Evolutionary conservation across 352 stramenopile genomes (phyloP), one percentile per base, ranked within the genome.

Genomic region (Phytophthora fragariae): DNA sequence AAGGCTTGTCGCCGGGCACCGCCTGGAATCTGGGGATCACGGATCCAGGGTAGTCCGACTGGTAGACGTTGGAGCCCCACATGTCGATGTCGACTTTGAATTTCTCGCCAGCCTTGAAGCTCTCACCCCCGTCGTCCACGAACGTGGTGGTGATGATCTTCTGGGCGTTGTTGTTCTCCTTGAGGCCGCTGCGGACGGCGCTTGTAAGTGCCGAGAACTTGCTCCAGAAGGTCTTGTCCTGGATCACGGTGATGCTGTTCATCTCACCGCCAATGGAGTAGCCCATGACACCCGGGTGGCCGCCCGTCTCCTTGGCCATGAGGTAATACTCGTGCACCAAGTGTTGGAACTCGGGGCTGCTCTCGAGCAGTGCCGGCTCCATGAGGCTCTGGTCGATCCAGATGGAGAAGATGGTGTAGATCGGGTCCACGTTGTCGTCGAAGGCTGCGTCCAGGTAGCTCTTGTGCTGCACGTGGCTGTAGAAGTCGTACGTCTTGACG

Each of bases 131-230:
- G 27, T 93, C 85, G 49, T 93, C 85, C 19, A 93, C 79, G 65
- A 93, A 91, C 5, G 84, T 93, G 2, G 85, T 93, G n/a, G 85
- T 91, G 79, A 93, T 90, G 80, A 93, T 79, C 75, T 93, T 93
- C 56, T 84, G 73, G 12, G 84, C 81, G 24, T 76, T 64, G 54
- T 74, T 62, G 53, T 82, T 83, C 29, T 77, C 81, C 6, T 76
- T 75, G n/a, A 92, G 62, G 0, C 84, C 85, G 8, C 75, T 71
- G 14, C 84, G 85, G 24, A 93, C 80, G 1, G 85, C 85, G 8
- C 57, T 70, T 5, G 81, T 89, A 5, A 93, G 73, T 11, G 74
- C 65, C 2, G 62, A 68, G 57, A 93, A 92, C 49, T 92, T 93
- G 37, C 81, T 70, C 85, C 85, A 93, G 64, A 93, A 93, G 14